Evolutionary conservation across 148 eudicot species (phyloP).

Genomic region (Limonium bicolor): DNA sequence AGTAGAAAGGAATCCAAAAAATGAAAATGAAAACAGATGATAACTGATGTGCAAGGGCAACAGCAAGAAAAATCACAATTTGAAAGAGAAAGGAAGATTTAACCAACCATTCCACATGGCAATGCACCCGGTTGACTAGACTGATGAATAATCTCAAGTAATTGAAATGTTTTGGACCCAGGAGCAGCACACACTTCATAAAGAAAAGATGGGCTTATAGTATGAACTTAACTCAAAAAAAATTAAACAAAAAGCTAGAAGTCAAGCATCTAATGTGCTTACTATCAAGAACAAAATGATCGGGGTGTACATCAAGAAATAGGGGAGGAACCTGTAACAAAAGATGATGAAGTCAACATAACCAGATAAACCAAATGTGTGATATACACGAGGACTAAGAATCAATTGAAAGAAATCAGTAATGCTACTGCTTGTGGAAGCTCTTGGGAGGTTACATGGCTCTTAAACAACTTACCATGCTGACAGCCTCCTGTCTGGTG

Average conservation of each 20-base stretch:
- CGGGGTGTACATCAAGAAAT: constrained; percentile 78
- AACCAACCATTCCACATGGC: constrained; percentile 75
- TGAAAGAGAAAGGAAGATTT: constrained; percentile 1
- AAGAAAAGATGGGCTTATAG: constrained; percentile 2
- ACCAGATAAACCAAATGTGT: background rate
- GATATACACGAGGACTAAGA: background rate
- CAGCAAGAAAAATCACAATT: background rate
- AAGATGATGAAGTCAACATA: background rate
- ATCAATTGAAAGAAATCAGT: background rate
- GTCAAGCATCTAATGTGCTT: constrained; percentile 21
- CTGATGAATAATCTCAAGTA: constrained; percentile 83
- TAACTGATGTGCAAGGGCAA: background rate
- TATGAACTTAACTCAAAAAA: background rate
- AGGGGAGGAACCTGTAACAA: constrained; percentile 80
- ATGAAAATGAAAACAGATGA: background rate
- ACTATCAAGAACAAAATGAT: constrained; percentile 93
- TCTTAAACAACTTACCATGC: constrained; percentile 59
- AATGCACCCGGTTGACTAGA: constrained; percentile 36
- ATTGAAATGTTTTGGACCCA: constrained; percentile 93
- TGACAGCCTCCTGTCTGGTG: constrained; percentile 97
- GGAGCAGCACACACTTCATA: constrained; percentile 99
- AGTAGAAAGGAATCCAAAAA: background rate
- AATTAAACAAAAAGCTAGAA: background rate
- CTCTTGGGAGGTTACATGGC: too few species aligned
- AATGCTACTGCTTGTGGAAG: background rate